These are phyloP conservation scores for Naganishia friedmannii DNA, from an alignment of 768 basidiomycete species.

Conservation along the genomic window DNA sequence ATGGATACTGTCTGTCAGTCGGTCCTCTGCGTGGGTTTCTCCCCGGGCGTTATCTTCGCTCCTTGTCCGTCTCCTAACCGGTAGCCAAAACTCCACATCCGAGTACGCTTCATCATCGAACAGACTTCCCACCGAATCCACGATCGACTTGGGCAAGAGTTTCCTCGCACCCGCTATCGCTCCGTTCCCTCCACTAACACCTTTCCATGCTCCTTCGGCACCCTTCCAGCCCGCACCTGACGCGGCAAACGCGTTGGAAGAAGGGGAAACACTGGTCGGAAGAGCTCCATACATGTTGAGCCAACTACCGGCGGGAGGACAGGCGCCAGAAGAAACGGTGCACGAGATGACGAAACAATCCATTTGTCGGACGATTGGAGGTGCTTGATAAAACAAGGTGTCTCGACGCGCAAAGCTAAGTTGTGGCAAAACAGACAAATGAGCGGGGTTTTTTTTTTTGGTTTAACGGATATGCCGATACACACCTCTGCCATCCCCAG, in stretches of 20 bases:
- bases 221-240: constrained; percentile 40
- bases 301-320: constrained; percentile 55
- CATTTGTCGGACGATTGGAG: constrained; percentile 50
- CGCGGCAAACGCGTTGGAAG: constrained; percentile 9
- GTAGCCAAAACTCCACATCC: constrained; percentile 76
- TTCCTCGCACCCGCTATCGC: constrained; percentile 40
- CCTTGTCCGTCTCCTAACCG: constrained; percentile 46
- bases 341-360: constrained; percentile 76
- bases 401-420: constrained; percentile 67
- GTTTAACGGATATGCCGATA: background rate
- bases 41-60: background rate
- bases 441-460: background rate
- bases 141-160: constrained; percentile 64
- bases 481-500: constrained; percentile 72
- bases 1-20: background rate
- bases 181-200: constrained; percentile 45
- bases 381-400: constrained; percentile 62
- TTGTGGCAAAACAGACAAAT: background rate
- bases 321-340: constrained; percentile 69
- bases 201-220: constrained; percentile 40
- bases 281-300: constrained; percentile 50
- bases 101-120: constrained; percentile 80
- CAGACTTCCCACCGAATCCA: constrained; percentile 70
- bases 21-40: background rate
- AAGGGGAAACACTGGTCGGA: constrained; percentile 40